Evolutionary conservation across 495 filamentous ascomycete genomes (phyloP), one percentile per base, ranked within the genome.

Genomic region (Cercophora newfieldiana): DNA sequence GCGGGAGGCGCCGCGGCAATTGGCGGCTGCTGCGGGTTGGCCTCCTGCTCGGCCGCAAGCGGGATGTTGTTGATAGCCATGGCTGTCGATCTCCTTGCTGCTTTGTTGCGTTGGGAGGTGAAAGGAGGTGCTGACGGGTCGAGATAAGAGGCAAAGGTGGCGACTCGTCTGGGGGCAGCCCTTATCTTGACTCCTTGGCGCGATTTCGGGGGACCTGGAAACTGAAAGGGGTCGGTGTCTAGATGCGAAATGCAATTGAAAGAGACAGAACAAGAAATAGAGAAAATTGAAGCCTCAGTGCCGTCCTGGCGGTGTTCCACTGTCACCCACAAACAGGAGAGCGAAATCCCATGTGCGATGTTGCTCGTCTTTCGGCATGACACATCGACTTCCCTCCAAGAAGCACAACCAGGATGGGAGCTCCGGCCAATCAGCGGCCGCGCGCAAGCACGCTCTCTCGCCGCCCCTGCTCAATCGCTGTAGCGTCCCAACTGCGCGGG

Each of bases 361-460:
- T 29, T 28, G 59, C 24, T 50, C 12, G 50, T 63, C 63, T 63
- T n/a, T 70, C 66, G 65, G 71, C 66, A 70, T 76, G 71, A 76
- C 72, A 72, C 70, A 73, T 71, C 33, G 50, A 68, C 47, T 4
- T 30, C 55, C 48, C 59, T 29, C 53, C 29, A 28, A 30, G 63
- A 50, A 18, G 26, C 37, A n/a, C 29, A n/a, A 14, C 16, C 18
- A 25, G 28, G 51, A 66, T 66, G 29, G 24, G 44, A 58, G 58
- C 14, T 61, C 37, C 18, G 47, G 44, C 75, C 77, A 79, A 79
- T 78, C 71, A 69, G 54, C 59, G 29, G 55, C 21, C 3, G 49
- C 69, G 68, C 72, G 68, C 71, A 71, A 68, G 50, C 69, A 77
- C 71, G 73, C 64, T 68, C 67, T 69, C 56, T 54, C 22, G 19